Conservation (phyloP, 768 basidiomycete genomes). For the Chalciporus pseudorubinellus region DNA sequence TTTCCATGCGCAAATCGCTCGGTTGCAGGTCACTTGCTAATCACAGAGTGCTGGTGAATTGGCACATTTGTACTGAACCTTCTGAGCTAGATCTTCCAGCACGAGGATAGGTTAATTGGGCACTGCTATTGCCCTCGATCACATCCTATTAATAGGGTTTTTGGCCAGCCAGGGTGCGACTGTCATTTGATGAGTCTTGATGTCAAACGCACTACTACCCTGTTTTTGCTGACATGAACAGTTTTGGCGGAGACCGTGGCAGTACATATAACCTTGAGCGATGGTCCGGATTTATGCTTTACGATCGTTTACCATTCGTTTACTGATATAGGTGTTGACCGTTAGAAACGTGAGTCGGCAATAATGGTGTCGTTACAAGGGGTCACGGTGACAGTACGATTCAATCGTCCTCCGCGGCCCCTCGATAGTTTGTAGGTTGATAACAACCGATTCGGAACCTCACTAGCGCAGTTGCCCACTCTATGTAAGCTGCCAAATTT, state of each 20-base stretch:
- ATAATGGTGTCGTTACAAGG: no score
- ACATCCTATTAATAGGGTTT: slow-evolving; percentile 35
- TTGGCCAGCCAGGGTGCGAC: slow-evolving; percentile 6
- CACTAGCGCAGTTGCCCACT: background rate
- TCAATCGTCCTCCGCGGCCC: slow-evolving; percentile 23
- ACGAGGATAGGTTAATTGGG: slow-evolving; percentile 27
- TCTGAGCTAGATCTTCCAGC: slow-evolving; percentile 24
- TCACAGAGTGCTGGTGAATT: slow-evolving; percentile 12
- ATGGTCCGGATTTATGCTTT: slow-evolving; percentile 19
- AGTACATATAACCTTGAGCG: slow-evolving; percentile 15
- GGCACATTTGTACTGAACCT: slow-evolving; percentile 7
- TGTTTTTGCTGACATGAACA: slow-evolving; percentile 8
- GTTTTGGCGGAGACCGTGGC: slow-evolving; percentile 12
- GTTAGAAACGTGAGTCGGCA: background rate
- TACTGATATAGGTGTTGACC: background rate
- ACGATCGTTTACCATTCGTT: slow-evolving; percentile 7
- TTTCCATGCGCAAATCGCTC: slow-evolving; percentile 18
- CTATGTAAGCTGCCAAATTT: no score
- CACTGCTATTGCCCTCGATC: slow-evolving; percentile 19
- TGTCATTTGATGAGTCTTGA: slow-evolving; percentile 11
- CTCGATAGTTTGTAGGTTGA: slow-evolving; percentile 19
- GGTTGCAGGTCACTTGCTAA: slow-evolving; percentile 16
- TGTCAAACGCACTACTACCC: slow-evolving; percentile 24
- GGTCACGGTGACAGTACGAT: background rate
- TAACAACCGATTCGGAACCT: slow-evolving; percentile 8